These are phyloP conservation scores for Boletus pseudo-olivaceus DNA, from an alignment of 768 basidiomycete species.

Conservation along the genomic window DNA sequence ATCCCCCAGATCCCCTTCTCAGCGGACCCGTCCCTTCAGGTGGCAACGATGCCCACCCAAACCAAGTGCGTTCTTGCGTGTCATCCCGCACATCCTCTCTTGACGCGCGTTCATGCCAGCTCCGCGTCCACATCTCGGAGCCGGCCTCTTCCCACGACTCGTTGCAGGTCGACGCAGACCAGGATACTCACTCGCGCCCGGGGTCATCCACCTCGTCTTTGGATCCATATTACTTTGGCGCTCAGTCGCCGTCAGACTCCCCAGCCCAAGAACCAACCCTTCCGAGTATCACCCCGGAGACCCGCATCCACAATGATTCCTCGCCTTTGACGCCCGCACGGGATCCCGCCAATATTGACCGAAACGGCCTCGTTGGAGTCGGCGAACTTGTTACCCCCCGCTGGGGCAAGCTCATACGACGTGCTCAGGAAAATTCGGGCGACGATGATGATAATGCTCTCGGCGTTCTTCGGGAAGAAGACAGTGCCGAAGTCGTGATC, in stretches of 20 bases:
- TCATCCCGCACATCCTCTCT: background rate
- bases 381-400: conserved; percentile 97
- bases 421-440: conserved; percentile 30
- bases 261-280: conserved; percentile 41
- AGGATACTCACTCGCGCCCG: conserved; percentile 53
- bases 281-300: conserved; percentile 61
- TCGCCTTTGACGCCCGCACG: conserved; percentile 70
- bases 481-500: conserved; percentile 26
- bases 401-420: conserved; percentile 64
- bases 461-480: conserved; percentile 28
- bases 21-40: conserved; percentile 29
- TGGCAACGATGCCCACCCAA: conserved; percentile 1
- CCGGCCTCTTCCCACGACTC: conserved; percentile 31
- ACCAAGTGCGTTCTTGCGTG: conserved; percentile 10
- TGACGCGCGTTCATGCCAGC: conserved; percentile 30
- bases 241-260: conserved; percentile 65
- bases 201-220: conserved; percentile 75
- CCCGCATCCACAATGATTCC: conserved; percentile 46
- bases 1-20: conserved; percentile 35
- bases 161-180: conserved; percentile 42
- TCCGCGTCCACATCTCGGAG: conserved; percentile 47
- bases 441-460: conserved; percentile 43
- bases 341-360: conserved; percentile 79
- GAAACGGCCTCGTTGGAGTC: conserved; percentile 85
- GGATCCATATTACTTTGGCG: conserved; percentile 86